Evolutionary conservation across 495 filamentous ascomycete species (phyloP), one percentile per base, ranked within the genome.

Genomic region (Podospora tetraspora): DNA sequence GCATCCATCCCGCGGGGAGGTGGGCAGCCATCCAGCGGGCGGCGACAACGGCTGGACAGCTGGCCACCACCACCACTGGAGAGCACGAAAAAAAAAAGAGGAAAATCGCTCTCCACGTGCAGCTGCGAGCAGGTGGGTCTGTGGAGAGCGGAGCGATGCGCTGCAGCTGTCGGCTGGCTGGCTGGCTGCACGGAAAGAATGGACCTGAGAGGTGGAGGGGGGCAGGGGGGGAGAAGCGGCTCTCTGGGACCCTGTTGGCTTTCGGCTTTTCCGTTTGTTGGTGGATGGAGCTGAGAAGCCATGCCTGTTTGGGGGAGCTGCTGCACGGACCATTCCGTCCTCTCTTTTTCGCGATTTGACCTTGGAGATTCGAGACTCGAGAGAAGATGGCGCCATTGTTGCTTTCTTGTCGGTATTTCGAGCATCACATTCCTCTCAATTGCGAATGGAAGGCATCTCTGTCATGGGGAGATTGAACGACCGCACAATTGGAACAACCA

Each of bases 41-140:
- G n/a, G n/a, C 59, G 22, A 27, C 59, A 60, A n/a, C 59, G 27
- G 59, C 59, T 0, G 21, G 29, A 10, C 27, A 27, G 27, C 27
- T 27, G 27, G 27, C 27, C 21, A 22, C n/a, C 24, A 22, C 57
- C 24, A 22, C 12, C 57, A 24, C 6, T 6, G 12, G 10, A 37
- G 23, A 27, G 22, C n/a, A n/a, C n/a, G n/a, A 27, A 11, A 27
- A 25, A 60, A 60, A 29, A 24, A 19, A 22, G 12, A 60, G 23
- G 27, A 60, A 60, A 60, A 60, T 60, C 59, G 59, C 59, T 60
- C 59, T 60, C 59, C 59, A 60, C 24, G 59, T 60, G 59, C 59
- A 52, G 43, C 43, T 52, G 43, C 43, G n/a, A 52, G 16, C 62
- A 19, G 62, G 34, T 64, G 62, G 62, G 25, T n/a, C 62, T 21